Evolutionary conservation across 805 yeast genomes (phyloP).

Genomic region (Candida oleophila): DNA sequence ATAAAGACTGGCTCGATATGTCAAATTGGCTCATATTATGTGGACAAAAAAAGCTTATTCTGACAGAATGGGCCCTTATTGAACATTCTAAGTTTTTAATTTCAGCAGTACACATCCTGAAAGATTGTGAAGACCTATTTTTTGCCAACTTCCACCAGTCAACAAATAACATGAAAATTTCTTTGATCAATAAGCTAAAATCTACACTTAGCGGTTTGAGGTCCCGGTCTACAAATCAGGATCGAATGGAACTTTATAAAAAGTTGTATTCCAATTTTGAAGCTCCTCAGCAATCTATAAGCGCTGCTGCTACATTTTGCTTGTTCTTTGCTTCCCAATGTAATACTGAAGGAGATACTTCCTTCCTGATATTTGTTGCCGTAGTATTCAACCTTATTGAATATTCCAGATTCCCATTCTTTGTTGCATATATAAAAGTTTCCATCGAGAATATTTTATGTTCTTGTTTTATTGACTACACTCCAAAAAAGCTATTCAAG

Average conservation of each 20-base stretch:
- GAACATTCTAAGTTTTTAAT: slow-evolving; percentile 34
- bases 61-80: slow-evolving; percentile 32
- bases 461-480: background rate
- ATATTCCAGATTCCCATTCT: slow-evolving; percentile 28
- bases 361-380: slow-evolving; percentile 30
- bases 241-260: slow-evolving; percentile 28
- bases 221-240: background rate
- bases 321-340: slow-evolving; percentile 33
- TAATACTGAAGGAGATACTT: slow-evolving; percentile 8
- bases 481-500: slow-evolving; percentile 24
- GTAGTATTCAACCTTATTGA: slow-evolving; percentile 44
- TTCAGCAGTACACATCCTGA: slow-evolving; percentile 6
- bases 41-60: slow-evolving; percentile 38
- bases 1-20: slow-evolving; percentile 48
- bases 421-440: slow-evolving; percentile 25
- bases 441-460: background rate
- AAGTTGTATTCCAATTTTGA: slow-evolving; percentile 25
- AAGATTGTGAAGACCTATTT: slow-evolving; percentile 13
- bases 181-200: background rate
- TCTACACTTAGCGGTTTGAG: background rate
- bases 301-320: slow-evolving; percentile 37
- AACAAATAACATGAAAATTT: background rate
- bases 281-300: slow-evolving; percentile 38
- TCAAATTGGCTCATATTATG: slow-evolving; percentile 44
- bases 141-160: slow-evolving; percentile 12